Percentiles rank a stretch among this genome's conserved stretches.
These are phyloP conservation scores for Sporisorium graminicola DNA, from an alignment of 1,284 basidiomycete species.

Conservation along the genomic window DNA sequence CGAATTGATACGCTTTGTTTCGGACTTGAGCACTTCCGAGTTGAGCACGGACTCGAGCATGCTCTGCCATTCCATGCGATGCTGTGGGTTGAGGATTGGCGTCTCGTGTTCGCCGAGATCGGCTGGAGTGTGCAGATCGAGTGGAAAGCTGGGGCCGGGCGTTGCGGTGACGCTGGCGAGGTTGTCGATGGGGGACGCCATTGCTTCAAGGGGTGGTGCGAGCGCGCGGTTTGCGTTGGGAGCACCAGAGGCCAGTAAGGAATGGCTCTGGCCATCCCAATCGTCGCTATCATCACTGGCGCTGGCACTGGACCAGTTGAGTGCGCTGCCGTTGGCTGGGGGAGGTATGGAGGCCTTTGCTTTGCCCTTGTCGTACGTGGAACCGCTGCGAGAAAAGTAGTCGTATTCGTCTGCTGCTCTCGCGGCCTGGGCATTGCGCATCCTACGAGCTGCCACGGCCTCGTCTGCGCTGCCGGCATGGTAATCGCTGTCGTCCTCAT, in stretches of 20 bases:
- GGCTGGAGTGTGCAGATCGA: constrained; percentile 43
- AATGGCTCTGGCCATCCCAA: constrained; percentile 36
- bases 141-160: constrained; percentile 43
- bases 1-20: constrained; percentile 70
- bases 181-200: constrained; percentile 17
- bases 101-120: constrained; percentile 38
- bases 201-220: constrained; percentile 17
- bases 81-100: constrained; percentile 53
- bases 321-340: constrained; percentile 6
- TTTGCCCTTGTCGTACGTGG: constrained; percentile 23
- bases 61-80: constrained; percentile 69
- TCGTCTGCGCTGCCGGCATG: constrained; percentile 24
- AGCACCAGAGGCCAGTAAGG: neutral
- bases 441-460: constrained; percentile 13
- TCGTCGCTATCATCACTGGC: constrained; percentile 51
- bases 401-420: constrained; percentile 26
- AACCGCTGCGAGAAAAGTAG: constrained; percentile 45
- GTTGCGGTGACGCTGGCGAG: constrained; percentile 22
- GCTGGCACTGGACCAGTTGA: constrained; percentile 37
- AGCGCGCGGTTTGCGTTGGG: constrained; percentile 18
- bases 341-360: constrained; percentile 28
- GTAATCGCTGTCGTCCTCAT: constrained; percentile 14
- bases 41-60: constrained; percentile 68
- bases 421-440: constrained; percentile 18
- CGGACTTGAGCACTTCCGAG: constrained; percentile 67